phyloP scores from a whole-genome alignment of 1,284 basidiomycete genomes.

The Trametes versicolor region DNA sequence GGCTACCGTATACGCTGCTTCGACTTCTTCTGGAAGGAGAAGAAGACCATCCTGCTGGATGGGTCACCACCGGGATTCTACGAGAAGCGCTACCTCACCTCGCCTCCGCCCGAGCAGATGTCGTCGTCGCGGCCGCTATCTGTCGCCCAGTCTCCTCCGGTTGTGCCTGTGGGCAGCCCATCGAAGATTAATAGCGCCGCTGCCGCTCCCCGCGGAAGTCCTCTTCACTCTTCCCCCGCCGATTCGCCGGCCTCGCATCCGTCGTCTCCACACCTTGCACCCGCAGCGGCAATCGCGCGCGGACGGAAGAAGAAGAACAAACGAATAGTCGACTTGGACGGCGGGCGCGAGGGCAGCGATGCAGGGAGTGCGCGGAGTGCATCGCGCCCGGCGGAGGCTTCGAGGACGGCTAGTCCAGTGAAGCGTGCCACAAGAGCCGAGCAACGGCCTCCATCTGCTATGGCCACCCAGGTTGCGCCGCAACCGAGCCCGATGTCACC shows the following conservation, averaged over 20 bases:
- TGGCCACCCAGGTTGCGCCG: conserved; percentile 6
- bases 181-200: conserved; percentile 33
- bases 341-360: conserved; percentile 47
- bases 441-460: conserved; percentile 9
- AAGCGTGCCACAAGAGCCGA: conserved; percentile 17
- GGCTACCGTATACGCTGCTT: conserved; percentile 83
- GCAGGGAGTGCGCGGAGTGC: conserved; percentile 40
- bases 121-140: conserved; percentile 56
- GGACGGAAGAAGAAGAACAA: conserved; percentile 66
- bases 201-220: conserved; percentile 47
- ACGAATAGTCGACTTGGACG: conserved; percentile 77
- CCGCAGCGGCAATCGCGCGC: conserved; percentile 48
- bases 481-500: conserved; percentile 17
- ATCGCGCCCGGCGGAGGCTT: conserved; percentile 31
- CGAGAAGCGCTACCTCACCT: conserved; percentile 73
- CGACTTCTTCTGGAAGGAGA: conserved; percentile 85
- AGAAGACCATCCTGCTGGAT: conserved; percentile 78
- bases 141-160: conserved; percentile 64
- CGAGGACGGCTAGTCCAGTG: conserved; percentile 32
- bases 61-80: conserved; percentile 79
- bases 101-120: conserved; percentile 60
- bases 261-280: conserved; percentile 51
- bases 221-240: conserved; percentile 46
- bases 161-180: conserved; percentile 60
- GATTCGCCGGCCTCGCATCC: conserved; percentile 56